Evolutionary conservation across 495 filamentous ascomycete genomes (phyloP).

Genomic region (Podospora fimiseda): DNA sequence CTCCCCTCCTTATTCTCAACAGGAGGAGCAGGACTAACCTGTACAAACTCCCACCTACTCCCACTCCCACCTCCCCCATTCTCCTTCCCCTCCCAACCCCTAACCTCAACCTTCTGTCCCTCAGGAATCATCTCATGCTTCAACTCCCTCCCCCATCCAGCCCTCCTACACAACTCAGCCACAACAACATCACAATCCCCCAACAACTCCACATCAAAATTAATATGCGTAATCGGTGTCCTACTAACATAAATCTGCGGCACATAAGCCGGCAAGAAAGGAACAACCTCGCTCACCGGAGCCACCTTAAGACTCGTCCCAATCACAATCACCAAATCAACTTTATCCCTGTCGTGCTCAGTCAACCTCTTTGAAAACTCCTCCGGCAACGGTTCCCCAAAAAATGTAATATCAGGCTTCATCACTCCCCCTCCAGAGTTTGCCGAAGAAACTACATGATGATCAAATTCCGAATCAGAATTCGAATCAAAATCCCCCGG

Average conservation of each 20-base stretch:
- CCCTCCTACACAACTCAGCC: conserved; percentile 76
- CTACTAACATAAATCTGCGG: conserved; percentile 93
- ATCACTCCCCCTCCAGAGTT: conserved; percentile 61
- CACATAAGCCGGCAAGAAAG: conserved; percentile 66
- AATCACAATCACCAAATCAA: conserved; percentile 93
- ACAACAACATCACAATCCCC: conserved; percentile 93
- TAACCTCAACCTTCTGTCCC: conserved; percentile 52
- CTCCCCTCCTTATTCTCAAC: too few relatives aligned
- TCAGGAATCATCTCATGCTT: conserved; percentile 80
- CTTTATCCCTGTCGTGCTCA: conserved; percentile 67
- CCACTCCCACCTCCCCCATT: too few relatives aligned
- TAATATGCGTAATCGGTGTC: conserved; percentile 78
- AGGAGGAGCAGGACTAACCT: too few relatives aligned
- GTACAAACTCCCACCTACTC: too few relatives aligned
- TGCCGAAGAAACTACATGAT: conserved; percentile 3
- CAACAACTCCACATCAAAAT: conserved; percentile 91
- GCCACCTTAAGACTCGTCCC: conserved; percentile 95
- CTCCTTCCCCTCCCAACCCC: too few relatives aligned
- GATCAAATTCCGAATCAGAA: conserved; percentile 62
- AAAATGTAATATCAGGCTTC: conserved; percentile 99
- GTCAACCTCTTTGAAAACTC: conserved; percentile 76
- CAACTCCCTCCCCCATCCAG: conserved; percentile 85
- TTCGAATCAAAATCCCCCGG: conserved; percentile 59
- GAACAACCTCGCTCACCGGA: conserved; percentile 85
- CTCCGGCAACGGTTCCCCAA: conserved; percentile 81